These are phyloP conservation scores for Cercophora newfieldiana DNA, from an alignment of 495 filamentous ascomycete species.

Conservation along the genomic window DNA sequence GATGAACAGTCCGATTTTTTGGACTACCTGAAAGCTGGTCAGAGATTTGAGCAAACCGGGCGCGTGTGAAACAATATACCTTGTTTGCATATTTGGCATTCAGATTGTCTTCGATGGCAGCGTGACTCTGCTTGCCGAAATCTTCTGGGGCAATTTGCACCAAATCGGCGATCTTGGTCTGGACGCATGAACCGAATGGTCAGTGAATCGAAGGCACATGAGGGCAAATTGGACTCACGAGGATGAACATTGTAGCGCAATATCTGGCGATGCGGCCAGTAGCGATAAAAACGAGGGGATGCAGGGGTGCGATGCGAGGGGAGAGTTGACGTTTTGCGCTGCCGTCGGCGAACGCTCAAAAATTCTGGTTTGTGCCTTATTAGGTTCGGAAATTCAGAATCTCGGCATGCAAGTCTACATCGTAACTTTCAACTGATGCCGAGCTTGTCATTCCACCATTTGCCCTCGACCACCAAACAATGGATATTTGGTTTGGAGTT, in stretches of 20 bases:
- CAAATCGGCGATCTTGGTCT: conserved; percentile 80
- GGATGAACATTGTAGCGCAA: conserved; percentile 42
- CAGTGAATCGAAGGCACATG: background rate
- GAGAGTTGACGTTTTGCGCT: no score
- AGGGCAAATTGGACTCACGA: conserved; percentile 27
- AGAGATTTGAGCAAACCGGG: background rate
- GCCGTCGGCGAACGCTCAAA: no score
- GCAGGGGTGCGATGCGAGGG: background rate
- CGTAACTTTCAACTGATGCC: no score
- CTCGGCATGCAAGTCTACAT: no score
- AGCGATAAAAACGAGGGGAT: background rate
- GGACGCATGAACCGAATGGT: background rate
- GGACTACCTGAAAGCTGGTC: conserved; percentile 35
- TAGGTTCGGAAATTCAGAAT: no score
- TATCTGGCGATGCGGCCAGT: background rate
- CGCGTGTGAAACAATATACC: conserved; percentile 42
- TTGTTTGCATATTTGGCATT: conserved; percentile 96
- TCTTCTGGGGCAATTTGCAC: conserved; percentile 87
- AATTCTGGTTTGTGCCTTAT: no score
- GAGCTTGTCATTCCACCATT: no score
- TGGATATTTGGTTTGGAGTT: no score
- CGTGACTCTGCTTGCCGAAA: conserved; percentile 72
- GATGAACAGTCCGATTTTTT: conserved; percentile 87
- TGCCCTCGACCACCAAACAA: no score
- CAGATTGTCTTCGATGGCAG: conserved; percentile 89